Conservation (phyloP, 768 basidiomycete species). For the Nidularia pulvinata region DNA sequence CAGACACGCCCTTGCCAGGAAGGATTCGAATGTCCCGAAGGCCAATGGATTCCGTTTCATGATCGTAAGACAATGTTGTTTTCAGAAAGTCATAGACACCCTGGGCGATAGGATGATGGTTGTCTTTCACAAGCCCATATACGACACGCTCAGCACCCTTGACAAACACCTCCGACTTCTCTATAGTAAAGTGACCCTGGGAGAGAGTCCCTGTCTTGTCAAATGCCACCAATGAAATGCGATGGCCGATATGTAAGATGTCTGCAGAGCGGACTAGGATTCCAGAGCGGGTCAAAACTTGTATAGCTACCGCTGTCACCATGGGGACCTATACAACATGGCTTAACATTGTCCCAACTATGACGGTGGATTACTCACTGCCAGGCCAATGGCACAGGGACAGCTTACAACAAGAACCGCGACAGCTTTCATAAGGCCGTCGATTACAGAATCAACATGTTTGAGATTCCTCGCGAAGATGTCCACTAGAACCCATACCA, state of each 20-base stretch:
- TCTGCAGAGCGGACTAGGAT: constrained; percentile 32
- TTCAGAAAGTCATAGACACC: constrained; percentile 28
- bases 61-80: neutral
- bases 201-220: constrained; percentile 68
- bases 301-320: constrained; percentile 12
- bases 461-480: neutral
- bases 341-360: neutral
- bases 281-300: constrained; percentile 11
- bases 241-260: constrained; percentile 41
- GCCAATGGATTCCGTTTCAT: constrained; percentile 4
- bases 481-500: neutral
- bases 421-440: neutral
- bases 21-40: constrained; percentile 15
- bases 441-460: neutral
- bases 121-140: constrained; percentile 24
- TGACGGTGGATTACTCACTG: neutral
- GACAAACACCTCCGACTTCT: constrained; percentile 21
- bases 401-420: neutral
- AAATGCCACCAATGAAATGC: constrained; percentile 43
- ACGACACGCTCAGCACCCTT: constrained; percentile 16
- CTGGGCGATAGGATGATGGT: constrained; percentile 30
- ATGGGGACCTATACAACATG: constrained; percentile 16
- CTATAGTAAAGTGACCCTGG: constrained; percentile 34
- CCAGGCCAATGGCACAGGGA: neutral
- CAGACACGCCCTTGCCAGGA: constrained; percentile 30